Base-by-base conservation (phyloP, 140 eudicot genomes). In the Artemisia princeps region DNA sequence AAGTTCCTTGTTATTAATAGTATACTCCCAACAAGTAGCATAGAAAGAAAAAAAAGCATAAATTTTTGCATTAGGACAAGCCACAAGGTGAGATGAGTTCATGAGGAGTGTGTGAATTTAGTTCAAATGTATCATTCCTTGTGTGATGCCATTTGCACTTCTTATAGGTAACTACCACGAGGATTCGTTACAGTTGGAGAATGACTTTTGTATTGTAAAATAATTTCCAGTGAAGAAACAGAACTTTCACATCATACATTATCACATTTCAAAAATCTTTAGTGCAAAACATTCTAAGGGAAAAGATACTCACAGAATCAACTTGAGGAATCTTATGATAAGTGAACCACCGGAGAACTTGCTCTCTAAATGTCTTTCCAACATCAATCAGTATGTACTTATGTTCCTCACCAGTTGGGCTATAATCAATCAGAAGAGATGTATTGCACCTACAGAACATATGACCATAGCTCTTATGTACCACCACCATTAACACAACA, bases 341-440 rank as follows among this genome's bases (percentile, higher is more conserved):
- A 57, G 95, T 86, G 78, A 92, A 92, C 96, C 96, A 92, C 30
- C 98, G 86, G 60, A 92, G 89, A 19, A 88, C 96, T 82, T 88
- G 96, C 81, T 92, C 98, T 72, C 98, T 72, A 65, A 92, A 92
- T 44, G 98, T 87, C 90, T 92, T 92, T 65, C 98, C 98, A 55
- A 80, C 94, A 82, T 92, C 98, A 30, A 92, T 86, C 80, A 92
- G 61, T 78, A 92, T 86, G 83, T 92, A 92, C 59, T 83, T 85
- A 55, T 92, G 98, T 19, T 86, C 85, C 56, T 81, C 88, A 16
- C 37, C 89, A 67, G 67, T 76, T 46, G 52, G 79, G 56, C 79
- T 74, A 78, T 84, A 92, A 76, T 92, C 98, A 73, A 92, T 86
- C 28, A 92, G 82, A 73, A 92, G 89, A 64, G 98, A 92, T 57